A percentile compares a stretch with the other conserved stretches of the same genome.
phyloP scores from a whole-genome alignment of 1,139 yeast species.

The Debaryomyces sp. region DNA sequence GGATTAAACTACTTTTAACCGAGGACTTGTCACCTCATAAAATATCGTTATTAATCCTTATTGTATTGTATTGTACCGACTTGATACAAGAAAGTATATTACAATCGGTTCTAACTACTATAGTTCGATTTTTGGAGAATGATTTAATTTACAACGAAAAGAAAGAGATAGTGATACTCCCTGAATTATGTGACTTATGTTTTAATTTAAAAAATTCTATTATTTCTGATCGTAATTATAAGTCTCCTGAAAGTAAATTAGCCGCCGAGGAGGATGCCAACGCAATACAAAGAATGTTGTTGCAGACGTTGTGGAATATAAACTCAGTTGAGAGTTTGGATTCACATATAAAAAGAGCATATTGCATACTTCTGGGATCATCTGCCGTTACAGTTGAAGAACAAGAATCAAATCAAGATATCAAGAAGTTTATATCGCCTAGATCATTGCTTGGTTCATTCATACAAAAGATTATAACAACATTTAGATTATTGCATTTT shows the following conservation, averaged over 20 bases:
- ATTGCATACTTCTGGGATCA: constrained; percentile 12
- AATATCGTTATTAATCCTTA: constrained; percentile 29
- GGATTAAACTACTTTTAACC: constrained; percentile 22
- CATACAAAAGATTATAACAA: constrained; percentile 42
- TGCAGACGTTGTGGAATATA: constrained; percentile 33
- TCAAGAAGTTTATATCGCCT: constrained; percentile 25
- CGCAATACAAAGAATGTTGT: constrained; percentile 14
- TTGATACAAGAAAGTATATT: constrained; percentile 16
- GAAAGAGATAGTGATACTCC: constrained; percentile 28
- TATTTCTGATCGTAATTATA: background rate
- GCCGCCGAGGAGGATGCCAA: constrained; percentile 14
- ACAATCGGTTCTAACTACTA: constrained; percentile 17
- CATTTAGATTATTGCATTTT: constrained; percentile 57
- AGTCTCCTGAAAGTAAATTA: constrained; percentile 4
- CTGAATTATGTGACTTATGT: constrained; percentile 31
- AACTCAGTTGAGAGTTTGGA: constrained; percentile 39
- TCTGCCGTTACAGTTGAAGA: constrained; percentile 10
- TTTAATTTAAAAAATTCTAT: constrained; percentile 12
- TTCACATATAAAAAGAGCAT: constrained; percentile 18
- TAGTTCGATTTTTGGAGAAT: constrained; percentile 28
- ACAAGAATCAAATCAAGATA: background rate
- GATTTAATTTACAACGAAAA: constrained; percentile 27
- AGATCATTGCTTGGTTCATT: constrained; percentile 42
- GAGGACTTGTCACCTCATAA: constrained; percentile 42
- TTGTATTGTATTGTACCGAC: constrained; percentile 24